These are phyloP conservation scores for Lactarius evosmus DNA, from an alignment of 768 basidiomycete genomes.

Conservation along the genomic window DNA sequence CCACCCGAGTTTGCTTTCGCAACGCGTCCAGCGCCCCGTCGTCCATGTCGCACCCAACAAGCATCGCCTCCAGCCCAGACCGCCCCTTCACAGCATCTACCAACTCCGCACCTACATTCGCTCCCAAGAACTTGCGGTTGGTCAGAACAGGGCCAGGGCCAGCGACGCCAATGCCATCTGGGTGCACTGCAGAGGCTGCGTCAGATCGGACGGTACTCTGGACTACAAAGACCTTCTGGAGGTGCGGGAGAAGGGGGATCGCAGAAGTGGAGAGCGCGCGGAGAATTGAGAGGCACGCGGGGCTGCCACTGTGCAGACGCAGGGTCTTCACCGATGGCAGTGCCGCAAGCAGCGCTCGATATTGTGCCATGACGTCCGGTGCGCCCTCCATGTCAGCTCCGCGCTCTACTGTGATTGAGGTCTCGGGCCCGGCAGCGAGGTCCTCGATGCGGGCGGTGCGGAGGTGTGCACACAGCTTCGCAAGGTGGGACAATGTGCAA, in stretches of 20 bases:
- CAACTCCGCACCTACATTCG: conserved; percentile 1
- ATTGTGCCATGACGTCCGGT: not conserved
- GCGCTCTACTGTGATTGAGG: too few species aligned
- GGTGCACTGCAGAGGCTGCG: too few species aligned
- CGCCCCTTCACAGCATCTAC: conserved; percentile 1
- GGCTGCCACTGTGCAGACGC: not conserved
- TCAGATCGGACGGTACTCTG: not conserved
- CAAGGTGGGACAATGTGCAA: conserved; percentile 16
- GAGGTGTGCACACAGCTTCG: conserved; percentile 2
- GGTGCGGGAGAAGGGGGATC: conserved; percentile 1
- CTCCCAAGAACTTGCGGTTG: not conserved
- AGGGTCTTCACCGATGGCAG: conserved; percentile 4
- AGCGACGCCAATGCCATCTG: not conserved
- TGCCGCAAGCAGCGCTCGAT: not conserved
- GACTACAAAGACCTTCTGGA: conserved; percentile 9
- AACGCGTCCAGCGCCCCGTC: not conserved
- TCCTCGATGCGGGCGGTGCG: not conserved
- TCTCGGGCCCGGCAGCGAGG: not conserved
- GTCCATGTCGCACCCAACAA: conserved; percentile 12
- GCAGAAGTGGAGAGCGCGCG: not conserved
- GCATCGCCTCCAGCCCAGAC: conserved; percentile 11
- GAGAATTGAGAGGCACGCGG: not conserved
- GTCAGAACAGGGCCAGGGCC: not conserved
- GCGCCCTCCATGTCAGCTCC: too few species aligned
- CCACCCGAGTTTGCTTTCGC: conserved; percentile 7